Evolutionary conservation across 2,329 filamentous ascomycete genomes (phyloP).

Genomic region (Catunica adiposa): DNA sequence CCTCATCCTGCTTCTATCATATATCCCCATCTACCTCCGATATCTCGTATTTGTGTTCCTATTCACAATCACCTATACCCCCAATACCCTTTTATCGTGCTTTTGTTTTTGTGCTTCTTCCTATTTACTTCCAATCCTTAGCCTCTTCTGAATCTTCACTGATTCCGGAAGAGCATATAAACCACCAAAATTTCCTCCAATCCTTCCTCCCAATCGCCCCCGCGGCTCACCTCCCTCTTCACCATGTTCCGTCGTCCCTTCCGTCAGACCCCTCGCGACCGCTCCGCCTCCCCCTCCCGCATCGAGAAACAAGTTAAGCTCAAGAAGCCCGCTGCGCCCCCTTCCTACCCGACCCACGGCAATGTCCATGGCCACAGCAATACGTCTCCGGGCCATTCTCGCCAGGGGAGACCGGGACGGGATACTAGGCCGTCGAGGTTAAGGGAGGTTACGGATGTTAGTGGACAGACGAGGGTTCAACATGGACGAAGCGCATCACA

Average conservation of each 20-base stretch:
- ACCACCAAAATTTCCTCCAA: neutral
- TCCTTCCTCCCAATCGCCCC: neutral
- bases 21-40: too few relatives aligned
- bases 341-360: constrained; percentile 52
- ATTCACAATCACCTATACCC: too few relatives aligned
- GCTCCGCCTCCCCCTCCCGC: constrained; percentile 27
- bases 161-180: neutral
- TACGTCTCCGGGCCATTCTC: too few relatives aligned
- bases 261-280: constrained; percentile 40
- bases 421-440: constrained; percentile 26
- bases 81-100: constrained; percentile 3
- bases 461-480: neutral
- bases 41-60: too few relatives aligned
- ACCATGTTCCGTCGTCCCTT: constrained; percentile 88
- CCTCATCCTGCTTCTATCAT: too few relatives aligned
- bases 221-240: constrained; percentile 2
- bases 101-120: constrained; percentile 23
- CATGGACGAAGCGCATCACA: neutral
- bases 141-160: constrained; percentile 4
- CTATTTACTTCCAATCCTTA: constrained; percentile 9
- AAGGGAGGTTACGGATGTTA: neutral
- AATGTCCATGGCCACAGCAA: constrained; percentile 24
- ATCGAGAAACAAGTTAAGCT: constrained; percentile 77
- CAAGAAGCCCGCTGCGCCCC: constrained; percentile 33
- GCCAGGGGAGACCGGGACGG: neutral